Base-by-base conservation (phyloP, 2,329 filamentous ascomycete genomes). In the Ophiosphaerella herpotricha region DNA sequence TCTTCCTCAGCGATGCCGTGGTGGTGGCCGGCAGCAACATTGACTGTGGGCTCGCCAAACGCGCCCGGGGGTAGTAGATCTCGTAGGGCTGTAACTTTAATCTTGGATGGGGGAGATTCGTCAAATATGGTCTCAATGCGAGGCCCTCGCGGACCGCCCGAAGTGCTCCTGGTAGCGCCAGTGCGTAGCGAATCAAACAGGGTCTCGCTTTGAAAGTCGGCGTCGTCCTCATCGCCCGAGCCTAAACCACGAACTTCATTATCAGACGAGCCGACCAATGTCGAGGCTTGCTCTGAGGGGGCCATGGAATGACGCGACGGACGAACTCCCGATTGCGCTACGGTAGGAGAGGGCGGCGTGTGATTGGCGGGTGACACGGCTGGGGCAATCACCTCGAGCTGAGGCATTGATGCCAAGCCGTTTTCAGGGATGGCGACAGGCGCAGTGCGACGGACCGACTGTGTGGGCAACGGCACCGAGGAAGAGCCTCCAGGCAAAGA, bases 71-170 rank as follows among this genome's bases (percentile, higher is more conserved):
- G 77, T 7, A 81, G 70, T 14, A 82, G 70, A 57, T 82, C 78
- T 50, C 77, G 74, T 39, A 82, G 68, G 47, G 74, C 73, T 45
- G 75, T 68, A 43, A 77, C 60, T 59, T 74, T 78, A 53, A 73
- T 64, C 55, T 77, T 76, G 39, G 68, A 71, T 39, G 72, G 64
- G 32, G 86, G 87, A 12, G 88, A 90, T 61, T 92, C 89, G 72
- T 92, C 88, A 71, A 91, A 92, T 78, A 91, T 89, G 21, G 85
- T 89, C 65, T 91, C 88, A 42, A 91, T 85, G 41, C 80, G 77
- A 13, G 88, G 87, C 24, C 87, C 88, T 66, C 90, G 85, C 39
- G 85, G 81, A 31, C 84, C 83, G 52, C 63, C 61, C 46, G 85
- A 83, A 46, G 82, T 80, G 54, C 85, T 87, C 54, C 82, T 81